Percentiles rank a stretch among this genome's conserved stretches.
phyloP scores from a whole-genome alignment of 2,329 filamentous ascomycete species.

The Claviceps quebecensis region DNA sequence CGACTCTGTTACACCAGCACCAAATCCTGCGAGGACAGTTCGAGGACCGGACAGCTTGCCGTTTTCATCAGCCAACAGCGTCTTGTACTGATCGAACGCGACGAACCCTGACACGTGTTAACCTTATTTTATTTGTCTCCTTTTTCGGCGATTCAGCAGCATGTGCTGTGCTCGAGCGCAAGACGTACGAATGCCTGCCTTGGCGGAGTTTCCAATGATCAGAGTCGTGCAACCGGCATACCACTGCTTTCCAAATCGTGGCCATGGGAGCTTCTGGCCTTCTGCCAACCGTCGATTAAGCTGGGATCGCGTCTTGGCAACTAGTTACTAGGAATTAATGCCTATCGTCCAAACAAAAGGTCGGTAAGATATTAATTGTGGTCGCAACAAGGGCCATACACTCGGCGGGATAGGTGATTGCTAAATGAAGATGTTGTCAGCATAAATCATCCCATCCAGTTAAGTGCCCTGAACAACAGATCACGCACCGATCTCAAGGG shows the following conservation, averaged over 20 bases:
- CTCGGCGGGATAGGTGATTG: slow-evolving; percentile 89
- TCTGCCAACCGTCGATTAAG: slow-evolving; percentile 73
- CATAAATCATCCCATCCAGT: neutral
- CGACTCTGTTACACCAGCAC: slow-evolving; percentile 87
- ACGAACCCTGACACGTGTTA: slow-evolving; percentile 46
- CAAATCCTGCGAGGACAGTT: slow-evolving; percentile 87
- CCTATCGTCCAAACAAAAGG: slow-evolving; percentile 1
- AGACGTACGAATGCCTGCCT: slow-evolving; percentile 77
- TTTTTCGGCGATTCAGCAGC: neutral
- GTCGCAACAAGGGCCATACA: slow-evolving; percentile 35
- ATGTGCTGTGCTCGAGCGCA: neutral
- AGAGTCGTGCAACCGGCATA: slow-evolving; percentile 95
- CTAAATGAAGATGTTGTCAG: slow-evolving; percentile 14
- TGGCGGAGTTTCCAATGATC: slow-evolving; percentile 92
- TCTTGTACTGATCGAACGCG: slow-evolving; percentile 90
- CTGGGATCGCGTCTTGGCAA: slow-evolving; percentile 90
- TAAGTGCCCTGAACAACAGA: neutral
- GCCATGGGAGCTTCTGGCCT: slow-evolving; percentile 83
- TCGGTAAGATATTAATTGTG: neutral
- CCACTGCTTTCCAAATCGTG: slow-evolving; percentile 86
- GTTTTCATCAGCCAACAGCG: slow-evolving; percentile 62
- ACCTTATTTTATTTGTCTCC: neutral
- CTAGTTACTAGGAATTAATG: slow-evolving; percentile 23
- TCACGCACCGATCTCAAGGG: slow-evolving; percentile 71
- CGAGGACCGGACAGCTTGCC: slow-evolving; percentile 82